Evolutionary conservation across 2,329 filamentous ascomycete species (phyloP).

Genomic region (Neofusicoccum parvum): DNA sequence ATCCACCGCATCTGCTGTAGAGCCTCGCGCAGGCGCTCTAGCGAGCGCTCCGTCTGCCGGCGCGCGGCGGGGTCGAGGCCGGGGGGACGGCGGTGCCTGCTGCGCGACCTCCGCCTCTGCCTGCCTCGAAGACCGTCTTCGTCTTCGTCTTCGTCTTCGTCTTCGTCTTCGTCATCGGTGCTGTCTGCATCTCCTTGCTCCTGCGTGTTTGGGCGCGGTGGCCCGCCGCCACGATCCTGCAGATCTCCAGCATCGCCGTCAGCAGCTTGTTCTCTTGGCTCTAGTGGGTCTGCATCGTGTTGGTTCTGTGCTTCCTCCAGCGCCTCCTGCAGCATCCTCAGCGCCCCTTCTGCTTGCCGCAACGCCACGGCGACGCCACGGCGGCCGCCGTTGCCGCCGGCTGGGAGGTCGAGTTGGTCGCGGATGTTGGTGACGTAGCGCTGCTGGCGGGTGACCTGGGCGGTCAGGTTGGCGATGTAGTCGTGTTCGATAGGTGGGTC

Average conservation of each 20-base stretch:
- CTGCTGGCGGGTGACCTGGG: background rate
- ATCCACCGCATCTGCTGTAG: background rate
- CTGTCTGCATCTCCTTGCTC: background rate
- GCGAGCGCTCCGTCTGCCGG: background rate
- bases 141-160: too few relatives aligned
- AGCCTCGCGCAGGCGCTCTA: background rate
- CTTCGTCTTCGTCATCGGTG: background rate
- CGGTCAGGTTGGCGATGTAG: background rate
- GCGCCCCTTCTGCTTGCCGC: background rate
- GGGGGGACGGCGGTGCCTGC: too few relatives aligned
- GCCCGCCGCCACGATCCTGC: too few relatives aligned
- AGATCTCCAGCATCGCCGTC: too few relatives aligned
- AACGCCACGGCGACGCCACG: background rate
- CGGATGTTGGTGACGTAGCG: background rate
- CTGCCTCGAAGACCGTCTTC: too few relatives aligned
- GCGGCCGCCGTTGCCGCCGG: background rate
- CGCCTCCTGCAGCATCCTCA: background rate
- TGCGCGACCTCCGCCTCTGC: too few relatives aligned
- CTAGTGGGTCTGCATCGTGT: too few relatives aligned
- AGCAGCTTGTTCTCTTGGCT: too few relatives aligned
- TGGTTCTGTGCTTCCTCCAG: background rate
- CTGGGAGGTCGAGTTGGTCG: background rate
- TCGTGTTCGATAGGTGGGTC: background rate
- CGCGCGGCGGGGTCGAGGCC: background rate
- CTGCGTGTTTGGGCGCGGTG: too few relatives aligned